Evolutionary conservation across 139 green algal species (phyloP).

Genomic region (Coccomyxa sp.): DNA sequence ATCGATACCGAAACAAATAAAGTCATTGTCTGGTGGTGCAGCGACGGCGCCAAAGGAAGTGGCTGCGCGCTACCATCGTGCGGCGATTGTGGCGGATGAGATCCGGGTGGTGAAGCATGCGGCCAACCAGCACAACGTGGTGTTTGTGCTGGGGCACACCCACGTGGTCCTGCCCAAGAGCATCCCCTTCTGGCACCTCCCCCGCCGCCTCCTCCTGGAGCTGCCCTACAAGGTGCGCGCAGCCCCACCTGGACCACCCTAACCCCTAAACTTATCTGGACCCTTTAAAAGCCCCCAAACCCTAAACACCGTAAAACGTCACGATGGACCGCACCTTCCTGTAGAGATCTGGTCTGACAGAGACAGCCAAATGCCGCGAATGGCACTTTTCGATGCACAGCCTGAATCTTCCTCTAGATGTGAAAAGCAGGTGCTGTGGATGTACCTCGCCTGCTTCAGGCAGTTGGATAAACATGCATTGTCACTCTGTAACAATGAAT

Average conservation of each 20-base stretch:
- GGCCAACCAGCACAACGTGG: background rate
- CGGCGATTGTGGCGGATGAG: background rate
- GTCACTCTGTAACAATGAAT: too few species aligned
- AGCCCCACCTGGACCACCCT: background rate
- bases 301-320: background rate
- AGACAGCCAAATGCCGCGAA: background rate
- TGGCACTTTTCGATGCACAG: background rate
- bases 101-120: background rate
- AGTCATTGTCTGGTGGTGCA: background rate
- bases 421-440: too few species aligned
- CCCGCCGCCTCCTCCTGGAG: slow-evolving; percentile 2
- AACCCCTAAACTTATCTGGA: background rate
- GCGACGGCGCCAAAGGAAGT: background rate
- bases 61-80: background rate
- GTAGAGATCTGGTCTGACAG: background rate
- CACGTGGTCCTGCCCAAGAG: background rate
- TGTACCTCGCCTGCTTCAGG: too few species aligned
- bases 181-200: background rate
- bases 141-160: background rate
- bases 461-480: too few species aligned
- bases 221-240: background rate
- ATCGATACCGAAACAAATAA: too few species aligned
- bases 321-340: background rate
- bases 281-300: background rate
- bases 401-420: background rate